These are phyloP conservation scores for Claviceps spartinae DNA, from an alignment of 2,329 filamentous ascomycete genomes.

Conservation along the genomic window DNA sequence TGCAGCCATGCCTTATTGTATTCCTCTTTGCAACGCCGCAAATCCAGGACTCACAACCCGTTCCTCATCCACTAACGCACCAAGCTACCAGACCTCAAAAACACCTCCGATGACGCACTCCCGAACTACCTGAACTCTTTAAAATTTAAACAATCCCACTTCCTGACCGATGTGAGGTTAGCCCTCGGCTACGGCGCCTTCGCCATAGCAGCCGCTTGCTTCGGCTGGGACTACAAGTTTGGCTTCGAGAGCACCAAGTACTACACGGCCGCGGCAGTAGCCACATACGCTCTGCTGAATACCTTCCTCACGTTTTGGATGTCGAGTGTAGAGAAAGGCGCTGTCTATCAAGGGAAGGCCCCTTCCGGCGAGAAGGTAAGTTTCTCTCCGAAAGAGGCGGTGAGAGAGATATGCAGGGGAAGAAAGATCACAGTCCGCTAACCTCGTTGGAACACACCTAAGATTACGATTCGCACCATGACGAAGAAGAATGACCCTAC, in stretches of 20 bases:
- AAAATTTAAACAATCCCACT: conserved; percentile 70
- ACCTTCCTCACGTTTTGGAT: conserved; percentile 71
- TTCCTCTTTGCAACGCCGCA: neutral
- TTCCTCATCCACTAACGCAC: neutral
- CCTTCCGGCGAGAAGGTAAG: conserved; percentile 54
- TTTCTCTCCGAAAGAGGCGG: neutral
- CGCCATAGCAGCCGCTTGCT: conserved; percentile 65
- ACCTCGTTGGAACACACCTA: conserved; percentile 5
- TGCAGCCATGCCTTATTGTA: neutral
- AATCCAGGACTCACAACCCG: neutral
- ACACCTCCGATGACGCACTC: conserved; percentile 89
- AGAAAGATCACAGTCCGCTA: neutral
- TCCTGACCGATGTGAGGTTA: conserved; percentile 69
- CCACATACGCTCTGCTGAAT: conserved; percentile 68
- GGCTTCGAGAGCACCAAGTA: conserved; percentile 79
- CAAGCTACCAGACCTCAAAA: conserved; percentile 65
- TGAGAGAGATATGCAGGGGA: neutral
- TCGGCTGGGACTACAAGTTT: conserved; percentile 81
- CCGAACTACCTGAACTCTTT: conserved; percentile 86
- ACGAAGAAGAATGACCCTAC: conserved; percentile 68
- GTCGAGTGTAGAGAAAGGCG: conserved; percentile 65
- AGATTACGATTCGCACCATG: conserved; percentile 62
- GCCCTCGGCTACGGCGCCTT: conserved; percentile 74
- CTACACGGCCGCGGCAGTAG: conserved; percentile 69
- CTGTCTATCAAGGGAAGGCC: conserved; percentile 61